A percentile compares a stretch with the other conserved stretches of the same genome.
Conservation (phyloP, 768 basidiomycete genomes). For the Boletus tylopilopsis region DNA sequence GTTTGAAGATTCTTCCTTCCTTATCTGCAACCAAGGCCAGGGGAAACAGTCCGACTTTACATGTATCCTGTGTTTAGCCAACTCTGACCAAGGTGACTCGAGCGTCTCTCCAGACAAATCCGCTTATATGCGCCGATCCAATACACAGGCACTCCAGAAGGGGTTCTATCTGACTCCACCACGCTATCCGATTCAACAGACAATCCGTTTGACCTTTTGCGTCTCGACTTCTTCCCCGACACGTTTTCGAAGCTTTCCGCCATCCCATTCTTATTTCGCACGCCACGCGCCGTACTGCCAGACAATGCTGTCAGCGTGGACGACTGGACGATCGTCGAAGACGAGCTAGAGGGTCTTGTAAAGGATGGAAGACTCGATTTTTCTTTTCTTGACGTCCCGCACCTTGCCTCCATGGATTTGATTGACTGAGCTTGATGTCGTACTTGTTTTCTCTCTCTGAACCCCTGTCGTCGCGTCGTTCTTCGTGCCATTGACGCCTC, state of each 20-base stretch:
- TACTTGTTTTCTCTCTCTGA: conserved; percentile 1
- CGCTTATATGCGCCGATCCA: conserved; percentile 19
- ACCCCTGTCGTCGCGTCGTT: background rate
- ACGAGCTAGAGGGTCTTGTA: conserved; percentile 18
- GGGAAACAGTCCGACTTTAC: conserved; percentile 11
- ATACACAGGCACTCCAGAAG: conserved; percentile 10
- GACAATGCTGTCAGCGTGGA: background rate
- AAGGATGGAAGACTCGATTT: conserved; percentile 23
- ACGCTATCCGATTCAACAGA: background rate
- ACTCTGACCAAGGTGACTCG: conserved; percentile 20
- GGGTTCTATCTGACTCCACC: background rate
- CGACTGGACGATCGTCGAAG: conserved; percentile 20
- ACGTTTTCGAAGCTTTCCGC: conserved; percentile 27
- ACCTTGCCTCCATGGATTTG: conserved; percentile 14
- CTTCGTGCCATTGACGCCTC: background rate
- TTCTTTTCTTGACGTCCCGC: conserved; percentile 23
- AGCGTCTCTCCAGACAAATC: background rate
- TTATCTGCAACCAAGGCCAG: conserved; percentile 19
- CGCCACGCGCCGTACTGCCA: conserved; percentile 11
- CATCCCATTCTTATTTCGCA: conserved; percentile 28
- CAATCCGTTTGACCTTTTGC: background rate
- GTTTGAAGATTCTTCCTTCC: background rate
- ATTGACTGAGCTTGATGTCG: conserved; percentile 3
- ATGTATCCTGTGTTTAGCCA: conserved; percentile 19
- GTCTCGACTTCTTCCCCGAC: conserved; percentile 13